These are phyloP conservation scores for Zygosaccharomyces kombuchaensis DNA, from an alignment of 805 yeast genomes.

Conservation along the genomic window DNA sequence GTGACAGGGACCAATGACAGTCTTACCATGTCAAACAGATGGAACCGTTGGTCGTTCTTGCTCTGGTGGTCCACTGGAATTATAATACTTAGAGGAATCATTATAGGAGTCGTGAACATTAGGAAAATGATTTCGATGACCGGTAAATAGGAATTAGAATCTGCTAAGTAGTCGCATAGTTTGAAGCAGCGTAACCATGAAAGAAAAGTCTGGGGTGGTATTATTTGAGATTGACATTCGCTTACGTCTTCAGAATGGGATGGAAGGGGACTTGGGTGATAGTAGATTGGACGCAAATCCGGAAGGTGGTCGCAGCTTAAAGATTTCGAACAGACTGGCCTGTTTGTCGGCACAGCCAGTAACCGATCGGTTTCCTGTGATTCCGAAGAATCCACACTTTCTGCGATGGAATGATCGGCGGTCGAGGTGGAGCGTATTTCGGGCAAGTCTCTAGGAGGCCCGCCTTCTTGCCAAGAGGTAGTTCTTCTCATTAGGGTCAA, in stretches of 20 bases:
- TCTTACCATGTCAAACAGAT: slow-evolving; percentile 11
- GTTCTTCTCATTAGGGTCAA: slow-evolving; percentile 9
- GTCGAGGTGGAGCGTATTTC: not conserved
- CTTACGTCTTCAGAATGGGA: not conserved
- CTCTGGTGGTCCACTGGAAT: slow-evolving; percentile 17
- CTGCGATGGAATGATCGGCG: slow-evolving; percentile 6
- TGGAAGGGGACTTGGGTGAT: not conserved
- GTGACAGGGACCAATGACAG: slow-evolving; percentile 11
- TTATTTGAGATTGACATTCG: not conserved
- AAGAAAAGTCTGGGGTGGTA: not conserved
- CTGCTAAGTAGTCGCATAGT: slow-evolving; percentile 12
- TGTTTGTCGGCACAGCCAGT: slow-evolving; percentile 7
- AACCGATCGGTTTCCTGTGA: not conserved
- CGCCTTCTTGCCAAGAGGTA: slow-evolving; percentile 16
- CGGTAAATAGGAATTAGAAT: slow-evolving; percentile 9
- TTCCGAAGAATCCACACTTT: slow-evolving; percentile 4
- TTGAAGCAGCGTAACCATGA: slow-evolving; percentile 15
- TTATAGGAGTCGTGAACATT: slow-evolving; percentile 24
- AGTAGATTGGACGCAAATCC: slow-evolving; percentile 4
- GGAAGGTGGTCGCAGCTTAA: slow-evolving; percentile 21
- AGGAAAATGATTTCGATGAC: slow-evolving; percentile 19
- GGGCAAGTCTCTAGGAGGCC: slow-evolving; percentile 3
- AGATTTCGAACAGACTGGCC: slow-evolving; percentile 15
- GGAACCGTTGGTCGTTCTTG: slow-evolving; percentile 4
- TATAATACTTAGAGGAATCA: slow-evolving; percentile 14